These are phyloP conservation scores for Podospora didyma DNA, from an alignment of 495 filamentous ascomycete species.

Conservation along the genomic window DNA sequence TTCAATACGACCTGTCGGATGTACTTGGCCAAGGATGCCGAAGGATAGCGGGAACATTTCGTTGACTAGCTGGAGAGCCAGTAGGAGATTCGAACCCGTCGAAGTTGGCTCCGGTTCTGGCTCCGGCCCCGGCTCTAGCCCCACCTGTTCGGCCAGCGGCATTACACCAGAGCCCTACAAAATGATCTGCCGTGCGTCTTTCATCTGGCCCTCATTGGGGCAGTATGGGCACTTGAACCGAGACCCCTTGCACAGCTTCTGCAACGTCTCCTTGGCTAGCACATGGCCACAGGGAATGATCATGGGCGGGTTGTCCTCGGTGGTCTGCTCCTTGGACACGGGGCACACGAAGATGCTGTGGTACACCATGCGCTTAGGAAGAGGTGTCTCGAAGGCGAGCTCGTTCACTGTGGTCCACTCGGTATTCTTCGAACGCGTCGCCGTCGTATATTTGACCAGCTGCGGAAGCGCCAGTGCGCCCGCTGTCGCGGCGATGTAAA, in stretches of 20 bases:
- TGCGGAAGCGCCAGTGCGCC: conserved; percentile 86
- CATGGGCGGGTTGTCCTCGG: conserved; percentile 90
- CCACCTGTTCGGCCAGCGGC: conserved; percentile 3
- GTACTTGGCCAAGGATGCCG: too few relatives aligned
- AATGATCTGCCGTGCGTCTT: conserved; percentile 71
- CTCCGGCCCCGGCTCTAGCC: not conserved
- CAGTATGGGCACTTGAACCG: conserved; percentile 97
- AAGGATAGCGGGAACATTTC: too few relatives aligned
- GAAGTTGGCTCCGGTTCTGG: too few relatives aligned
- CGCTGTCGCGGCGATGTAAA: conserved; percentile 87
- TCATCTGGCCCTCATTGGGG: conserved; percentile 72
- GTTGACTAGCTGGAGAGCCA: too few relatives aligned
- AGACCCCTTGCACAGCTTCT: conserved; percentile 68
- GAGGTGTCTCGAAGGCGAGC: conserved; percentile 85
- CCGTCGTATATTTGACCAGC: conserved; percentile 73
- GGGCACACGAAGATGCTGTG: conserved; percentile 98
- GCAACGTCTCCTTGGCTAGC: conserved; percentile 77
- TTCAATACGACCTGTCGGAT: too few relatives aligned
- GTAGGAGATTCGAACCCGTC: too few relatives aligned
- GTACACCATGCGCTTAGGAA: conserved; percentile 83
- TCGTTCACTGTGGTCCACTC: conserved; percentile 94
- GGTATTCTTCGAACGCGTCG: conserved; percentile 80
- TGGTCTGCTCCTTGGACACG: conserved; percentile 92
- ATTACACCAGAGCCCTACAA: conserved; percentile 30
- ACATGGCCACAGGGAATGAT: conserved; percentile 98